These are phyloP conservation scores for Leishmania arabica DNA, from an alignment of 208 protist genomes.

Conservation along the genomic window DNA sequence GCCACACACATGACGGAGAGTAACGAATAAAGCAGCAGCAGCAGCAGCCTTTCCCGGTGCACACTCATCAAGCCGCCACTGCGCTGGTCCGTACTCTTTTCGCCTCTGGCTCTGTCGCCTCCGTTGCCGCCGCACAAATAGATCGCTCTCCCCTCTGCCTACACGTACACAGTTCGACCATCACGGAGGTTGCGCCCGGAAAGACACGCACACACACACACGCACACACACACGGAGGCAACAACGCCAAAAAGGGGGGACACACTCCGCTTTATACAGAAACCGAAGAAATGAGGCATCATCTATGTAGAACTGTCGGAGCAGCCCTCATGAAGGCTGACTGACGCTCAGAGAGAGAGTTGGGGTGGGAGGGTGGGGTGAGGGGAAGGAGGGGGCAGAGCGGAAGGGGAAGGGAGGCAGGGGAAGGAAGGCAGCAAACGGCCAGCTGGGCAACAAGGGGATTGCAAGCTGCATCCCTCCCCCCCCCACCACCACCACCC, in stretches of 20 bases:
- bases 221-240: background rate
- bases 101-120: background rate
- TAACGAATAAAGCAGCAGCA: background rate
- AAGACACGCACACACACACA: no score
- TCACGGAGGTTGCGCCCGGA: background rate
- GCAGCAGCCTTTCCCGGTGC: background rate
- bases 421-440: background rate
- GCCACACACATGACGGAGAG: background rate
- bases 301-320: background rate
- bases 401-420: background rate
- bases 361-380: no score
- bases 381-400: background rate
- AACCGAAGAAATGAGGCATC: background rate
- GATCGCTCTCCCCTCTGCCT: slow-evolving; percentile 5
- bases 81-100: background rate
- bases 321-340: background rate
- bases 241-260: background rate
- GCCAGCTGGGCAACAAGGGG: background rate
- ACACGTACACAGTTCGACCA: background rate
- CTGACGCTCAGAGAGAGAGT: background rate
- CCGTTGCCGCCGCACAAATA: background rate
- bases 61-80: background rate
- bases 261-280: background rate
- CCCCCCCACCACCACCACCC: no score
- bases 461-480: background rate